These are phyloP conservation scores for Mortierella sp. DNA, from an alignment of 371 early-diverging fungal genomes.

Conservation along the genomic window DNA sequence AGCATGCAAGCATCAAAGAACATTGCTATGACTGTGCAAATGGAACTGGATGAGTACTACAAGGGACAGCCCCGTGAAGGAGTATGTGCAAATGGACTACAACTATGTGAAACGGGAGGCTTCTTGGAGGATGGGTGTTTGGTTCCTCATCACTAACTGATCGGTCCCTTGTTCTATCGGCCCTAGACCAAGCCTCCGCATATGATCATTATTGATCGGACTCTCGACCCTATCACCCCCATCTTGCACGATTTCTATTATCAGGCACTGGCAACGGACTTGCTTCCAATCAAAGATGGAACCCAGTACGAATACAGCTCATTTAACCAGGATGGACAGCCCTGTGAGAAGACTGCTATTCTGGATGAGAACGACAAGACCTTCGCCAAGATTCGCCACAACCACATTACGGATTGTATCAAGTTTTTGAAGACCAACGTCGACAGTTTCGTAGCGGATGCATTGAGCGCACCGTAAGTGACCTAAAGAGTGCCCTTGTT, in stretches of 20 bases:
- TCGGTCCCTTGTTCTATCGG: background rate
- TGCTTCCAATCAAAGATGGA: conserved; percentile 79
- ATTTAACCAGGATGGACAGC: conserved; percentile 43
- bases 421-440: conserved; percentile 84
- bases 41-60: conserved; percentile 76
- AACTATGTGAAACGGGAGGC: background rate
- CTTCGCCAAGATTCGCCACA: conserved; percentile 87
- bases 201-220: conserved; percentile 89
- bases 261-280: conserved; percentile 92
- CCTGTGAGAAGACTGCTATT: conserved; percentile 38
- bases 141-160: background rate
- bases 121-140: background rate
- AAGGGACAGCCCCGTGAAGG: conserved; percentile 69
- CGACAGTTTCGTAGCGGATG: conserved; percentile 70
- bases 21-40: conserved; percentile 76
- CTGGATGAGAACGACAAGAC: conserved; percentile 79
- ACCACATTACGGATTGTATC: conserved; percentile 93
- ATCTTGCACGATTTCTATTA: conserved; percentile 94
- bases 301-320: conserved; percentile 71
- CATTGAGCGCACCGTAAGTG: conserved; percentile 45
- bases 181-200: conserved; percentile 64
- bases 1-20: conserved; percentile 67
- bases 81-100: conserved; percentile 51
- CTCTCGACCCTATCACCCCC: conserved; percentile 88
- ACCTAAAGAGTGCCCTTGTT: no score